Evolutionary conservation across 1,284 basidiomycete genomes (phyloP).

Genomic region (Cutaneotrichosporon sp.): DNA sequence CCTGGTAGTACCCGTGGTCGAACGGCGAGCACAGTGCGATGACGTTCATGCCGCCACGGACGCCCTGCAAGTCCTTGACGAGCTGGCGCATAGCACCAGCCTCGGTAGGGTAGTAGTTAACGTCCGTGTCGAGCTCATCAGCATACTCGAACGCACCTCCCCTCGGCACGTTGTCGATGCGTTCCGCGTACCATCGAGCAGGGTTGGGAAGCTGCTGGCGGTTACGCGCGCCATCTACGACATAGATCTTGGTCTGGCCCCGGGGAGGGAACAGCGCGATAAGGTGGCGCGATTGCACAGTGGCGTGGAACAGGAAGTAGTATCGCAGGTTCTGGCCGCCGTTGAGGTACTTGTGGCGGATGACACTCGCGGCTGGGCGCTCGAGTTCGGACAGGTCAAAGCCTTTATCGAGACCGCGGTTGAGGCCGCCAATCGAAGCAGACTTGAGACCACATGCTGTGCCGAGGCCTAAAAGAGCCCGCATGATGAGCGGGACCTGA

Average conservation of each 20-base stretch:
- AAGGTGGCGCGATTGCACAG: conserved; percentile 76
- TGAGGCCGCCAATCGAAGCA: conserved; percentile 67
- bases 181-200: conserved; percentile 69
- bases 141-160: conserved; percentile 65
- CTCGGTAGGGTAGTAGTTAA: conserved; percentile 75
- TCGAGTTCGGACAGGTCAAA: conserved; percentile 84
- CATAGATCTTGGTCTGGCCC: conserved; percentile 73
- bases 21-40: conserved; percentile 84
- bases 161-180: conserved; percentile 55
- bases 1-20: conserved; percentile 80
- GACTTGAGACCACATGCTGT: conserved; percentile 74
- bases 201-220: conserved; percentile 79
- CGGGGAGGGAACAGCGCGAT: conserved; percentile 81
- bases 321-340: conserved; percentile 71
- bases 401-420: conserved; percentile 76
- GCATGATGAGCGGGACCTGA: conserved; percentile 78
- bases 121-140: conserved; percentile 66
- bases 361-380: conserved; percentile 61
- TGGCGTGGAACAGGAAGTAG: conserved; percentile 89
- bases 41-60: conserved; percentile 61
- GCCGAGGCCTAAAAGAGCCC: conserved; percentile 81
- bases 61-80: conserved; percentile 75
- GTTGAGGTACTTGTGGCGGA: conserved; percentile 72
- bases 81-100: conserved; percentile 79
- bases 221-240: conserved; percentile 84